A percentile compares a stretch with the other conserved stretches of the same genome.
Conservation (phyloP, 768 basidiomycete species). For the Sarcomyxa edulis region DNA sequence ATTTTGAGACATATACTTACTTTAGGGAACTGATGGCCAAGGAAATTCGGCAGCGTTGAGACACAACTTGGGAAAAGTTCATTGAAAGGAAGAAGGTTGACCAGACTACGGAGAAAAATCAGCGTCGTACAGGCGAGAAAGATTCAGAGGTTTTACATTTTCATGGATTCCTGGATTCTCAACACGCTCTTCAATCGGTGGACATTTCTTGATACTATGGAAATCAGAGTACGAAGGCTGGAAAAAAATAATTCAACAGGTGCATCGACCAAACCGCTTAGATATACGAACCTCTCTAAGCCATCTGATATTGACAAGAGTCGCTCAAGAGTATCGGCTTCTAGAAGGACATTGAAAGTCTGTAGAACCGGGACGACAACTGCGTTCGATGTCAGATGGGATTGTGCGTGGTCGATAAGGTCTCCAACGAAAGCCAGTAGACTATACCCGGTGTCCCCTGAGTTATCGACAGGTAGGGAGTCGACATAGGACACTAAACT, state of each 20-base stretch:
- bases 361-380: slow-evolving; percentile 81
- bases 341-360: slow-evolving; percentile 68
- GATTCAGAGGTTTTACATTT: slow-evolving; percentile 48
- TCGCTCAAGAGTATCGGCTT: slow-evolving; percentile 53
- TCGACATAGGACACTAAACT: slow-evolving; percentile 58
- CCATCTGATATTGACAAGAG: slow-evolving; percentile 44
- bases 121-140: slow-evolving; percentile 5
- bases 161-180: slow-evolving; percentile 77
- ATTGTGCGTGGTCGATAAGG: slow-evolving; percentile 47
- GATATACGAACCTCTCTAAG: slow-evolving; percentile 40
- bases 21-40: slow-evolving; percentile 77
- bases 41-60: slow-evolving; percentile 48
- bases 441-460: slow-evolving; percentile 31
- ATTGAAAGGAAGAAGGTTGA: slow-evolving; percentile 55
- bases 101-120: slow-evolving; percentile 40
- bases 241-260: slow-evolving; percentile 8
- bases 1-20: slow-evolving; percentile 35
- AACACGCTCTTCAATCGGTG: slow-evolving; percentile 76
- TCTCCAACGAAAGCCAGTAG: slow-evolving; percentile 50
- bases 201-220: slow-evolving; percentile 57
- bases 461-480: slow-evolving; percentile 38
- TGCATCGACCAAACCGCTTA: background rate
- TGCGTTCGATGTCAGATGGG: slow-evolving; percentile 56
- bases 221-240: slow-evolving; percentile 52
- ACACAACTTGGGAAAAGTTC: slow-evolving; percentile 39